A percentile compares a stretch with the other conserved stretches of the same genome.
Conservation (phyloP, 2,329 filamentous ascomycete genomes). For the Setomelanomma holmii region DNA sequence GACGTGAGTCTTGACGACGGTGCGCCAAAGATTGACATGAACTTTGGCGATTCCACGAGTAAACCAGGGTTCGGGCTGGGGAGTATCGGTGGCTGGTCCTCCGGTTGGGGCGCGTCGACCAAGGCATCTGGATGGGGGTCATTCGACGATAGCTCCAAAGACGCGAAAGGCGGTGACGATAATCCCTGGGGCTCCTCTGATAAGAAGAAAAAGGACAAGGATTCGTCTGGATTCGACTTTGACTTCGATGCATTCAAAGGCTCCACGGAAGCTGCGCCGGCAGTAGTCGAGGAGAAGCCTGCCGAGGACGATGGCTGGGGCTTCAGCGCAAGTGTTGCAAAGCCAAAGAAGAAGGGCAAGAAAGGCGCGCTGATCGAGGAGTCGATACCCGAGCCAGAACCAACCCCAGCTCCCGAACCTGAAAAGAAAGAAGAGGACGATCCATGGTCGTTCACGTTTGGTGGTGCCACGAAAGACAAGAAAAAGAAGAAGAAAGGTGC, state of each 20-base stretch:
- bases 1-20: constrained; percentile 33
- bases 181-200: constrained; percentile 42
- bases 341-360: constrained; percentile 53
- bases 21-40: constrained; percentile 57
- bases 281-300: constrained; percentile 29
- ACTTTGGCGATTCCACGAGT: constrained; percentile 46
- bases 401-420: constrained; percentile 24
- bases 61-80: constrained; percentile 34
- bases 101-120: constrained; percentile 35
- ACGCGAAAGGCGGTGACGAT: constrained; percentile 36
- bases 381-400: constrained; percentile 25
- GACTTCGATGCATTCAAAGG: constrained; percentile 44
- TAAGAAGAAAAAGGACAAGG: constrained; percentile 51
- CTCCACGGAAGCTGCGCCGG: constrained; percentile 11
- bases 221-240: constrained; percentile 43
- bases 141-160: constrained; percentile 38
- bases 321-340: constrained; percentile 45
- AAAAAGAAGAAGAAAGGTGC: constrained; percentile 46
- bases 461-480: constrained; percentile 37
- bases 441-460: constrained; percentile 36
- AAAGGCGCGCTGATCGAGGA: constrained; percentile 43
- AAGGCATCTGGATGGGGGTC: constrained; percentile 36
- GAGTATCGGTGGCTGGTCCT: constrained; percentile 30
- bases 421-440: constrained; percentile 39
- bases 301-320: constrained; percentile 42